Evolutionary conservation across 192 early-diverging fungal species (phyloP).

Genomic region (Coemansia guatemalensis): DNA sequence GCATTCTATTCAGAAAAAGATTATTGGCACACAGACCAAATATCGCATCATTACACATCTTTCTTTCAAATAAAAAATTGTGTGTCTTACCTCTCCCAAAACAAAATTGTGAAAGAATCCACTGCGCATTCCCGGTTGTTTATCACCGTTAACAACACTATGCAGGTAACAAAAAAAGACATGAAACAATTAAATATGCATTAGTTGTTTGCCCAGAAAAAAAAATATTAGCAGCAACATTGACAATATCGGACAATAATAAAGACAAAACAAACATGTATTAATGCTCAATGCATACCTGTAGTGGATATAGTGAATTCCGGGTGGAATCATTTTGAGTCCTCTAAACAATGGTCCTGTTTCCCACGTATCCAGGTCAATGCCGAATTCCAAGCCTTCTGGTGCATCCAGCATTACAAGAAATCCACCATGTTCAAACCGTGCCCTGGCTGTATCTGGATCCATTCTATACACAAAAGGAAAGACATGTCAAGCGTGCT

Average conservation of each 20-base stretch:
- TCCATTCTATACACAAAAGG: conserved; percentile 60
- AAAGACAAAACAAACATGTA: too few relatives aligned
- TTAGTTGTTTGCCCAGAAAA: background rate
- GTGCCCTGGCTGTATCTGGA: conserved; percentile 71
- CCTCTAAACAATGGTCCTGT: conserved; percentile 91
- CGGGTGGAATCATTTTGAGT: conserved; percentile 90
- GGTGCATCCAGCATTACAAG: conserved; percentile 86
- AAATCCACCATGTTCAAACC: conserved; percentile 77
- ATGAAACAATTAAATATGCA: conserved; percentile 9
- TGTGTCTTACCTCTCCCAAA: conserved; percentile 52
- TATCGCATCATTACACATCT: too few relatives aligned
- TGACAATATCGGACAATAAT: too few relatives aligned
- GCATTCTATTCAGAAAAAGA: too few relatives aligned
- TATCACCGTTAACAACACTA: conserved; percentile 38
- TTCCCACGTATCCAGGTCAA: conserved; percentile 88
- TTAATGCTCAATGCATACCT: conserved; percentile 51
- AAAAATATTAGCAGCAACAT: background rate
- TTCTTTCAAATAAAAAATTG: background rate
- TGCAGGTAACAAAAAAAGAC: background rate
- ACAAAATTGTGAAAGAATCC: conserved; percentile 77
- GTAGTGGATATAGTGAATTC: conserved; percentile 92
- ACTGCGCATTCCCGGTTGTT: conserved; percentile 57
- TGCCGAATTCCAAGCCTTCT: conserved; percentile 78
- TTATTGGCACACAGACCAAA: too few relatives aligned
- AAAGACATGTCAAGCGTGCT: background rate